Evolutionary conservation across 2,329 filamentous ascomycete species (phyloP).

Genomic region (Cladophialophora carrionii): DNA sequence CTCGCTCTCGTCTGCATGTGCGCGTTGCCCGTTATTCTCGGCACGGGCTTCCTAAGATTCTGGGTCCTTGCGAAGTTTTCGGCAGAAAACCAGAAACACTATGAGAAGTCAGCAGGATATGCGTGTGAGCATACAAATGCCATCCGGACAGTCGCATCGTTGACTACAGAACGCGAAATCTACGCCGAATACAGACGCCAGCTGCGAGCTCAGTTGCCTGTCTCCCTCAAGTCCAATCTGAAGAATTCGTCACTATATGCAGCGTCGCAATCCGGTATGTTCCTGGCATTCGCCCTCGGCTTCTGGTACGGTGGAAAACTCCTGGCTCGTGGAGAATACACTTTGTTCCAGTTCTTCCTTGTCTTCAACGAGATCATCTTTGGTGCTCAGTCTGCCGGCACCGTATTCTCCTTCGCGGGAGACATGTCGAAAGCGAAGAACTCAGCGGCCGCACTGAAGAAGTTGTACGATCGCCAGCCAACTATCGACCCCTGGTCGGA

Average conservation of each 20-base stretch:
- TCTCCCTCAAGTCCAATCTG: conserved; percentile 72
- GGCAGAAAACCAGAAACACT: conserved; percentile 74
- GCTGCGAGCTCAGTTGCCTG: conserved; percentile 67
- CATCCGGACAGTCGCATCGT: conserved; percentile 87
- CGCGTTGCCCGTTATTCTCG: conserved; percentile 75
- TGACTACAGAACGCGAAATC: conserved; percentile 85
- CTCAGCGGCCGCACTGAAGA: conserved; percentile 78
- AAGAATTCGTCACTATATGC: conserved; percentile 81
- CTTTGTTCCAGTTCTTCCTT: conserved; percentile 86
- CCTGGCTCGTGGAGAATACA: conserved; percentile 71
- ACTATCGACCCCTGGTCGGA: conserved; percentile 79
- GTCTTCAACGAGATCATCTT: conserved; percentile 88
- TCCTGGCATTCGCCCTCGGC: conserved; percentile 80
- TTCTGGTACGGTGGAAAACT: conserved; percentile 91
- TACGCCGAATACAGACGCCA: conserved; percentile 69
- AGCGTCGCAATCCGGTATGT: conserved; percentile 78
- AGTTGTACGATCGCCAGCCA: conserved; percentile 79
- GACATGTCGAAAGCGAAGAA: conserved; percentile 93
- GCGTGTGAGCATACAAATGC: conserved; percentile 93
- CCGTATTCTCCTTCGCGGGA: conserved; percentile 84
- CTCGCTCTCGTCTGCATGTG: conserved; percentile 79
- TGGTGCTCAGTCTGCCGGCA: conserved; percentile 86
- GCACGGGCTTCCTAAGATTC: conserved; percentile 85
- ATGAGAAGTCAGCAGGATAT: conserved; percentile 79
- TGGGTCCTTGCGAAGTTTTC: conserved; percentile 81